Percentiles rank a stretch among this genome's conserved stretches.
These are phyloP conservation scores for Botrytis fragariae DNA, from an alignment of 2,329 filamentous ascomycete genomes.

Conservation along the genomic window DNA sequence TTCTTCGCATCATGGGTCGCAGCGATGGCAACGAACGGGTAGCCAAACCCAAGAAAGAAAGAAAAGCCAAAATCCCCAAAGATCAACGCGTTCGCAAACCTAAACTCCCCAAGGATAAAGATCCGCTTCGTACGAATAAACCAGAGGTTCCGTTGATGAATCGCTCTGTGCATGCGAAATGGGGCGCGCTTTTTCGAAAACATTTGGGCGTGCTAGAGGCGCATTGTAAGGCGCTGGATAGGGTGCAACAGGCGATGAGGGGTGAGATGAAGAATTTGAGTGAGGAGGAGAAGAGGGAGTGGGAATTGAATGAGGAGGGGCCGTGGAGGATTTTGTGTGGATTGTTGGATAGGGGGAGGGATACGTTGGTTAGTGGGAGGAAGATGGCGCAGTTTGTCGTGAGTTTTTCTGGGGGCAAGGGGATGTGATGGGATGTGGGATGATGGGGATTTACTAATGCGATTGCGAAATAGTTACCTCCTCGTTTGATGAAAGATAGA, in stretches of 20 bases:
- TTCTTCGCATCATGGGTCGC: constrained; percentile 12
- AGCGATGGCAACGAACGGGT: neutral
- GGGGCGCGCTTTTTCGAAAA: constrained; percentile 33
- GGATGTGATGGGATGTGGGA: neutral
- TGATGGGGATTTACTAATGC: neutral
- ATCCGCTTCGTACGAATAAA: constrained; percentile 20
- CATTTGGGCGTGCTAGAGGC: constrained; percentile 33
- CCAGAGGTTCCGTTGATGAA: constrained; percentile 24
- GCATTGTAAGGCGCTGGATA: constrained; percentile 30
- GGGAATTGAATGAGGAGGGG: constrained; percentile 30
- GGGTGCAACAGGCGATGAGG: constrained; percentile 28
- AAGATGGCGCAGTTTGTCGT: constrained; percentile 30
- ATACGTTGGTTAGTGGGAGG: constrained; percentile 25
- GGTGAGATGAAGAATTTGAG: constrained; percentile 24
- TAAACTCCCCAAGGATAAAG: constrained; percentile 13
- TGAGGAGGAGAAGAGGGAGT: constrained; percentile 29
- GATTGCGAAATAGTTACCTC: constrained; percentile 25
- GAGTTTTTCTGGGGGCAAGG: constrained; percentile 16
- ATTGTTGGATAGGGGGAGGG: constrained; percentile 30
- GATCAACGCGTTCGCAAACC: constrained; percentile 14
- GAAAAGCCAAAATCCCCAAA: constrained; percentile 1
- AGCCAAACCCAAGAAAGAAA: constrained; percentile 16
- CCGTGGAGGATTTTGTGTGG: constrained; percentile 33
- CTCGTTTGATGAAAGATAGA: constrained; percentile 25
- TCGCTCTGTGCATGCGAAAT: constrained; percentile 40